Conservation (phyloP, 306 rosid species). For the Cucumis melo region DNA sequence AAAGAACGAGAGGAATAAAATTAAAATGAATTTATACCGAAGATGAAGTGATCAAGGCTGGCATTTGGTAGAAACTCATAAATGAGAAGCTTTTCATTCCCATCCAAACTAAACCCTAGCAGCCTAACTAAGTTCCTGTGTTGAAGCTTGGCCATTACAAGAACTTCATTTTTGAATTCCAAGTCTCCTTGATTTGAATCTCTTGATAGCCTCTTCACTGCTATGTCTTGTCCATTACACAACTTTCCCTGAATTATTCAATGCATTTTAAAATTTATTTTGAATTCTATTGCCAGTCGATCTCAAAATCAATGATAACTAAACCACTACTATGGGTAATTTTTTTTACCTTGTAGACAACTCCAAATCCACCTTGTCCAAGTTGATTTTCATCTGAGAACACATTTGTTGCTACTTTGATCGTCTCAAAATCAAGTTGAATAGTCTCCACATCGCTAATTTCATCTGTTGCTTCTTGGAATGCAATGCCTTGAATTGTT, state of each 20-base stretch:
- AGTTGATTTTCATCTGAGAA: background rate
- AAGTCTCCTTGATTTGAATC: slow-evolving; percentile 53
- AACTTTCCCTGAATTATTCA: slow-evolving; percentile 20
- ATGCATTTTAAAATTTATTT: too few species aligned
- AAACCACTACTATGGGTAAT: background rate
- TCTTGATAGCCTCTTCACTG: slow-evolving; percentile 42
- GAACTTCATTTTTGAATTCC: slow-evolving; percentile 53
- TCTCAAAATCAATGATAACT: background rate
- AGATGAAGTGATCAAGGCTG: slow-evolving; percentile 18
- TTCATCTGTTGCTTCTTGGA: background rate
- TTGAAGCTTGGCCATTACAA: slow-evolving; percentile 46
- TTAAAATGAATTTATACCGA: slow-evolving; percentile 19
- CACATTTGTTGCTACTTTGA: background rate
- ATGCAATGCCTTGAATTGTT: background rate
- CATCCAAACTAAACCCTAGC: slow-evolving; percentile 40
- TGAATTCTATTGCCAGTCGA: background rate
- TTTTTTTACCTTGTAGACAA: background rate
- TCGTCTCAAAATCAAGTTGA: background rate
- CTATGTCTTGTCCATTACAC: slow-evolving; percentile 40
- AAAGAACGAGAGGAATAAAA: background rate
- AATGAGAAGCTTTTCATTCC: slow-evolving; percentile 21
- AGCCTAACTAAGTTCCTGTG: slow-evolving; percentile 52
- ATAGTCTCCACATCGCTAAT: background rate
- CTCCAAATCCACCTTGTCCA: background rate
- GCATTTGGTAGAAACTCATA: slow-evolving; percentile 42